Evolutionary conservation across 441 rosid species (phyloP).

Genomic region (Melastoma candidum): DNA sequence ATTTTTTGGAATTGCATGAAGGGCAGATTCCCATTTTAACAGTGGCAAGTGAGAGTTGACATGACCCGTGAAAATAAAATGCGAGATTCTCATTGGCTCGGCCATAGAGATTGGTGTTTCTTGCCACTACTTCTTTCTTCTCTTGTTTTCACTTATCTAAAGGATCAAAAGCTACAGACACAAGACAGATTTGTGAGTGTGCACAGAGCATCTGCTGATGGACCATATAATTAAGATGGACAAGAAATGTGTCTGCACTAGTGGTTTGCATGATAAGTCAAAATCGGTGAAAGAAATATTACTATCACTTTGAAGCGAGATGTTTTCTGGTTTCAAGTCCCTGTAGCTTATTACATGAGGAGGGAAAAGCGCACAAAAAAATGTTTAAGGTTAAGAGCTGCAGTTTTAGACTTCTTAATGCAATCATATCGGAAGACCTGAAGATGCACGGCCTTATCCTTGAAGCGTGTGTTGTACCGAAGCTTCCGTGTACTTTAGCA

Average conservation of each 20-base stretch:
- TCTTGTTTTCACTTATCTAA: constrained; percentile 47
- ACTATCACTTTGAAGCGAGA: constrained; percentile 64
- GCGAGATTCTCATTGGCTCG: constrained; percentile 60
- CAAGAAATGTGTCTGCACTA: constrained; percentile 29
- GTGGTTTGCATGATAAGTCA: constrained; percentile 92
- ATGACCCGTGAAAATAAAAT: too few species aligned
- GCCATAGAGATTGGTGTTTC: constrained; percentile 74
- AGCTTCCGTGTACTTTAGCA: too few species aligned
- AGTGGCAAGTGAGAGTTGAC: too few species aligned
- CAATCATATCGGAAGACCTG: too few species aligned
- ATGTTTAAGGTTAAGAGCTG: neutral
- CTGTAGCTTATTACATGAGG: constrained; percentile 82
- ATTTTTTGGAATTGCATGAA: too few species aligned
- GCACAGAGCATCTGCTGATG: neutral
- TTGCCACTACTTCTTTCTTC: constrained; percentile 29
- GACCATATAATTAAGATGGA: neutral
- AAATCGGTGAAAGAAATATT: constrained; percentile 82
- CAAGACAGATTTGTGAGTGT: neutral
- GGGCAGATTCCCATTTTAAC: too few species aligned
- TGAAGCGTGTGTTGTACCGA: too few species aligned
- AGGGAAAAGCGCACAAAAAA: constrained; percentile 1
- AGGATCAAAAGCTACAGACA: constrained; percentile 60
- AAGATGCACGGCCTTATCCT: too few species aligned
- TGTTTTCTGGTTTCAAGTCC: constrained; percentile 91
- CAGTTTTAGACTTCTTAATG: too few species aligned